Evolutionary conservation across 495 filamentous ascomycete genomes (phyloP), one percentile per base, ranked within the genome.

Genomic region (Alectoria sarmentosa): DNA sequence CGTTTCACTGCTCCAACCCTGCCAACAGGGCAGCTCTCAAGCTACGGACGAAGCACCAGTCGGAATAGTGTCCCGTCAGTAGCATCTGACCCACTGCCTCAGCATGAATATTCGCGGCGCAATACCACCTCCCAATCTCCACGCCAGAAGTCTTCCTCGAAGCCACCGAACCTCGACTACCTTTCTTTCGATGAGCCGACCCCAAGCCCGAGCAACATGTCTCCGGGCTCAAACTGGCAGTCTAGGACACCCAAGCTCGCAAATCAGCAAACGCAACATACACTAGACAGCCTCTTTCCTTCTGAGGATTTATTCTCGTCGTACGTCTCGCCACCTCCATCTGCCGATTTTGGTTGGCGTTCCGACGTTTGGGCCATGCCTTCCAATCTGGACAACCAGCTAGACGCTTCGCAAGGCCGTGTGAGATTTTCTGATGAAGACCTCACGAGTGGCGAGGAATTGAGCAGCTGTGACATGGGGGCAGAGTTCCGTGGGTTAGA

Each of bases 391-490:
- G 63, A 71, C 11, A 72, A 69, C 21, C 78, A 76, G 21, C 77
- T 72, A 26, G 76, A 76, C 8, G 72, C 80, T 49, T 73, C 86
- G 39, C 87, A 87, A 67, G 91, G 89, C 63, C 86, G 88, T 34
- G 75, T 88, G 42, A 91, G 88, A 73, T 83, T 90, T 59, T 90
- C 87, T 23, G 88, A 91, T 58, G 90, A 93, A 65, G 90, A 89
- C 66, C 71, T 91, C 69, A 87, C 75, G 8, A 85, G 80, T 56
- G 71, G 67, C 15, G 69, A 67, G 41, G 69, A 67, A 37, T 46
- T 63, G 32, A 68, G 65, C 37, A 67, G 55, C 44, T 60, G 59
- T 38, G 69, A 68, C 48, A 56, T 58, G n/a, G 69, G 71, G 15
- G 70, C 69, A 36, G 73, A 71, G 52, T 73, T 72, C 61, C 46